Base-by-base conservation (phyloP, 2,329 filamentous ascomycete genomes). In the Xylariaceae sp. region DNA sequence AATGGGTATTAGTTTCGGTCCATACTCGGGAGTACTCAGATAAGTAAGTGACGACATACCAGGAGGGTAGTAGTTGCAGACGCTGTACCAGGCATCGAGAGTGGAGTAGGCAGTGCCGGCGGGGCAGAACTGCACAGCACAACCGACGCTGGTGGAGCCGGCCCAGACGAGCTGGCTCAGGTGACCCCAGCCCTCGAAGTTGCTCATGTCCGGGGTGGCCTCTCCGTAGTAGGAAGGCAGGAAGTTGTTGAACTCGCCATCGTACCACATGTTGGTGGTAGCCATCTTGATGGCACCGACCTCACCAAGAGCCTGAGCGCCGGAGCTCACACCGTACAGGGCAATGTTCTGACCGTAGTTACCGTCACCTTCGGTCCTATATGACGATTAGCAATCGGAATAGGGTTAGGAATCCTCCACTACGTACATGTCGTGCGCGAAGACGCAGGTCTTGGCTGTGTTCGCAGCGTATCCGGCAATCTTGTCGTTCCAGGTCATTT, bases 281-380 rank as follows among this genome's bases (percentile, higher is more conserved):
- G 88, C 85, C 64, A 82, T 79, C 56, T 85, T 84, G 63, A 90
- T 79, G 51, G 86, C 82, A 61, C 73, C 75, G n/a, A 76, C 72
- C 1, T 74, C 70, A 61, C 83, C 80, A 65, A 87, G 80, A 61
- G 73, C 65, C n/a, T 58, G 61, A 23, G 70, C 67, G 23, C 77
- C 73, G 51, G 77, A 66, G 44, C 68, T 74, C 34, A 74, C 73
- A 53, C 74, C 74, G 71, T 74, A 80, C 66, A 87, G 86, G 70
- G 90, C 93, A 60, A 97, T 87, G 82, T 97, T 99, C 78, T 99
- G 94, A 64, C 94, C 94, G 71, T 94, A 95, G 50, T 82, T 80
- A 57, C 84, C 85, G 54, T 77, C 80, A 63, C 83, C 83, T 51
- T 82, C 77, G 77, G 73, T 67, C 82, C 85, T 67, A 60, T 48